Conservation (phyloP, 2,329 filamentous ascomycete species). For the Lachnellula subtilissima region DNA sequence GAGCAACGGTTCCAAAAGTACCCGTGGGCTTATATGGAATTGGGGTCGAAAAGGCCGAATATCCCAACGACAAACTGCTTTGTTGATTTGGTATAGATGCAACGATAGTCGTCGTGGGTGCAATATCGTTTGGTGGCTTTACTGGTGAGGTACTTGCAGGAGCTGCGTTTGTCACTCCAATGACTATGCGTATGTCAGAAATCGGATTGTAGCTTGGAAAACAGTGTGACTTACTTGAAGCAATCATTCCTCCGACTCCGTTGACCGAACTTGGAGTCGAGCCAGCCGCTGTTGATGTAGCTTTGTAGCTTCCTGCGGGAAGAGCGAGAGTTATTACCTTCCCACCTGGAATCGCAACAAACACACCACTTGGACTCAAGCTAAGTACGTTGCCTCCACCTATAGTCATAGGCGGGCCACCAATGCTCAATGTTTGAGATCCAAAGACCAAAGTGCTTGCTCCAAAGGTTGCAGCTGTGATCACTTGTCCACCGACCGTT, state of each 20-base stretch:
- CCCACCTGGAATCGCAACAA: slow-evolving; percentile 7
- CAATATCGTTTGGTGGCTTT: background rate
- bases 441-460: slow-evolving; percentile 4
- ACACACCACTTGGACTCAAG: slow-evolving; percentile 5
- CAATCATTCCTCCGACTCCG: background rate
- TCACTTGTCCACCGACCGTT: slow-evolving; percentile 2
- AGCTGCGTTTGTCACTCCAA: slow-evolving; percentile 1
- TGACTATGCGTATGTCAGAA: background rate
- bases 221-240: slow-evolving; percentile 1
- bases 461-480: background rate
- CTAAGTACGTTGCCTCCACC: slow-evolving; percentile 5
- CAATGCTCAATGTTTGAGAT: slow-evolving; percentile 2
- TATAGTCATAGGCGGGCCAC: slow-evolving; percentile 5
- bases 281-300: background rate
- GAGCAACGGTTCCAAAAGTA: background rate
- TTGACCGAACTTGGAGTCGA: background rate
- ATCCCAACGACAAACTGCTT: background rate
- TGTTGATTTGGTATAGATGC: background rate
- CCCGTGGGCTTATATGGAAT: too few relatives aligned
- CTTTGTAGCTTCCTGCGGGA: background rate
- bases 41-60: background rate
- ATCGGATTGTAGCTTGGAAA: background rate
- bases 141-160: background rate
- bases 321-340: slow-evolving; percentile 6
- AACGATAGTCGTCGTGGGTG: background rate